Evolutionary conservation across 2,329 filamentous ascomycete genomes (phyloP).

Genomic region (Alternaria angustiovoidea): DNA sequence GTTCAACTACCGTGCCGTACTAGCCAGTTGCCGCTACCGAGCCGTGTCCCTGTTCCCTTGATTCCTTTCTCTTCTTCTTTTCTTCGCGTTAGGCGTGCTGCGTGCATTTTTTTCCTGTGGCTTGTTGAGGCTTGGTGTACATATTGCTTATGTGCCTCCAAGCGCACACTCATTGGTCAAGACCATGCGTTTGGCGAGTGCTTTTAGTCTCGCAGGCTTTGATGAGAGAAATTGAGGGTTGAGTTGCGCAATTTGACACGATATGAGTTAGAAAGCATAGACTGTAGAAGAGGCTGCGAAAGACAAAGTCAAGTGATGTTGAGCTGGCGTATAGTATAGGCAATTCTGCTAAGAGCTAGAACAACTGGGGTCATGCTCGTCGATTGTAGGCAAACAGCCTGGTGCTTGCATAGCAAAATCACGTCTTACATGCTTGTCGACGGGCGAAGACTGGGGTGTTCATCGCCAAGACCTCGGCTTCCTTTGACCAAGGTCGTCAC

Average conservation of each 20-base stretch:
- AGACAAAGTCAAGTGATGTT: background rate
- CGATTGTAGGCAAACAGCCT: background rate
- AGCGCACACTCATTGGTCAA: background rate
- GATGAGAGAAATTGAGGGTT: background rate
- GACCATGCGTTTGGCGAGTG: background rate
- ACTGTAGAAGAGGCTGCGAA: background rate
- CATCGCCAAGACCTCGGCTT: background rate
- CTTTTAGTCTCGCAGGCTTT: background rate
- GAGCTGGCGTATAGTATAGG: background rate
- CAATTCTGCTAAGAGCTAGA: background rate
- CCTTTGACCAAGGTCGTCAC: background rate
- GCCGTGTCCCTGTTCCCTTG: background rate
- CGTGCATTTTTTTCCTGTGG: background rate
- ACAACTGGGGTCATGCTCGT: background rate
- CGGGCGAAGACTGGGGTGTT: background rate
- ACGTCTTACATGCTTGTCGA: background rate
- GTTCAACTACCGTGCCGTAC: background rate
- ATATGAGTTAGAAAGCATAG: background rate
- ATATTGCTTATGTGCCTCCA: background rate
- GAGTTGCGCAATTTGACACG: background rate
- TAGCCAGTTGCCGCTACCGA: background rate
- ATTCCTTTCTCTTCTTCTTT: background rate
- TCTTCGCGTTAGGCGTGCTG: background rate
- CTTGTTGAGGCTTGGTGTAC: background rate
- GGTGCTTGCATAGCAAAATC: background rate